Conservation (phyloP, 2,329 filamentous ascomycete species). For the Cercospora berteroae region DNA sequence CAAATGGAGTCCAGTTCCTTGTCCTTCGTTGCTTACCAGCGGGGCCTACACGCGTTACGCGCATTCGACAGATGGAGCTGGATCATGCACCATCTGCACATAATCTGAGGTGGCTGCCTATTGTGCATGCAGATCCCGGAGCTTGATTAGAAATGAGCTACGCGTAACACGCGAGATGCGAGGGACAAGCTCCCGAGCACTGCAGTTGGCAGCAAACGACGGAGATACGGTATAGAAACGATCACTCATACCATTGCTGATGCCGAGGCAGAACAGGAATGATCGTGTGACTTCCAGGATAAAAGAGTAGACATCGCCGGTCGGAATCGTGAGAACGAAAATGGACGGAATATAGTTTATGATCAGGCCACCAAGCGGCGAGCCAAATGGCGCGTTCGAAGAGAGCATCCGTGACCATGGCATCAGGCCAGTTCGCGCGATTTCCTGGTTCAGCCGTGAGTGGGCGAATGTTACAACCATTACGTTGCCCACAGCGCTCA, state of each 20-base stretch:
- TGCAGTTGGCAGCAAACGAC: not conserved
- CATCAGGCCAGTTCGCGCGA: conserved; percentile 68
- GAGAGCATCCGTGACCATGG: conserved; percentile 62
- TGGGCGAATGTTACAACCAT: conserved; percentile 69
- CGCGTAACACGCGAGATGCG: not conserved
- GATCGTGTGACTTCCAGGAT: conserved; percentile 60
- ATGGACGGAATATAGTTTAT: conserved; percentile 68
- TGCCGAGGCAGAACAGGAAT: not conserved
- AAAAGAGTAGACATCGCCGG: conserved; percentile 67
- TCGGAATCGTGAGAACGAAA: conserved; percentile 64
- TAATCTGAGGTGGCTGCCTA: conserved; percentile 1
- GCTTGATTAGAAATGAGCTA: conserved; percentile 5
- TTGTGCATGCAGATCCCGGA: not conserved
- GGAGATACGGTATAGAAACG: not conserved
- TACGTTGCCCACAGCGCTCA: conserved; percentile 68
- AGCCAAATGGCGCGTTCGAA: conserved; percentile 64
- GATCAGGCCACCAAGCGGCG: conserved; percentile 65
- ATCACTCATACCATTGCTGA: not conserved
- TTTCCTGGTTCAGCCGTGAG: conserved; percentile 68
- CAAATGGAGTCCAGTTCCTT: not conserved
- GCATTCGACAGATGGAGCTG: not conserved
- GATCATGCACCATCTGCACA: not conserved
- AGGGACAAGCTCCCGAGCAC: not conserved
- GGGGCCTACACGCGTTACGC: not conserved
- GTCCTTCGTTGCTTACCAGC: not conserved